A percentile compares a stretch with the other conserved stretches of the same genome.
These are phyloP conservation scores for Microdochium nivale DNA, from an alignment of 2,329 filamentous ascomycete genomes.

Conservation along the genomic window DNA sequence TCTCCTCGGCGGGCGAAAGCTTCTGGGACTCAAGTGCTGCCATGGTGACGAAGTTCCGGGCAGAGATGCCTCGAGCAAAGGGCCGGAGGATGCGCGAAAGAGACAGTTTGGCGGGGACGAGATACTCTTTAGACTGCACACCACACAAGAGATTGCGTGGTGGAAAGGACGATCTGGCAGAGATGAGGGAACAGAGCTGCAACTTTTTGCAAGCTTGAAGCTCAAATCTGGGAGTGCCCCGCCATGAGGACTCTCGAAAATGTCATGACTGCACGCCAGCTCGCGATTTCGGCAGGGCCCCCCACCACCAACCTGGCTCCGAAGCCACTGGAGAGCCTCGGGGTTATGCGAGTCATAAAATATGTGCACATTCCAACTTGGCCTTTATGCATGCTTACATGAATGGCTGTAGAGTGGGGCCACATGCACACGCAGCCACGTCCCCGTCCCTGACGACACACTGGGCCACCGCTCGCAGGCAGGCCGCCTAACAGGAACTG, in stretches of 20 bases:
- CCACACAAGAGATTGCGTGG: too few species aligned
- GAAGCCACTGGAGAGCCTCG: too few species aligned
- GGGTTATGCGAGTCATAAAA: too few species aligned
- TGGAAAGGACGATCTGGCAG: too few species aligned
- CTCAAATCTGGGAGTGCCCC: neutral
- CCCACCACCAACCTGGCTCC: neutral
- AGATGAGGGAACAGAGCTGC: neutral
- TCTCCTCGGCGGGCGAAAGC: slow-evolving; percentile 72
- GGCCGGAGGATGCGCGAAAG: slow-evolving; percentile 27
- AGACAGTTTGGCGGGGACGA: slow-evolving; percentile 16
- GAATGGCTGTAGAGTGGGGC: too few species aligned
- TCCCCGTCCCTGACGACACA: neutral
- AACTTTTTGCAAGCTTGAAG: too few species aligned
- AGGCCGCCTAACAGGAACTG: neutral
- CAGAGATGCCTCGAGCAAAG: slow-evolving; percentile 25
- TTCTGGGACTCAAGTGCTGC: slow-evolving; percentile 55
- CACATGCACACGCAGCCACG: neutral
- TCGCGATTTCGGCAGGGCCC: neutral
- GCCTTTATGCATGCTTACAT: too few species aligned
- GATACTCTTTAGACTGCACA: neutral
- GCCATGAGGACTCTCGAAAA: neutral
- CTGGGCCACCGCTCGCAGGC: neutral
- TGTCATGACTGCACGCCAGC: neutral
- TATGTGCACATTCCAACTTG: too few species aligned
- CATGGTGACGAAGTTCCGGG: slow-evolving; percentile 46